Evolutionary conservation across 345 rosid species (phyloP), one percentile per base, ranked within the genome.

Genomic region (Bruguiera sexangula): DNA sequence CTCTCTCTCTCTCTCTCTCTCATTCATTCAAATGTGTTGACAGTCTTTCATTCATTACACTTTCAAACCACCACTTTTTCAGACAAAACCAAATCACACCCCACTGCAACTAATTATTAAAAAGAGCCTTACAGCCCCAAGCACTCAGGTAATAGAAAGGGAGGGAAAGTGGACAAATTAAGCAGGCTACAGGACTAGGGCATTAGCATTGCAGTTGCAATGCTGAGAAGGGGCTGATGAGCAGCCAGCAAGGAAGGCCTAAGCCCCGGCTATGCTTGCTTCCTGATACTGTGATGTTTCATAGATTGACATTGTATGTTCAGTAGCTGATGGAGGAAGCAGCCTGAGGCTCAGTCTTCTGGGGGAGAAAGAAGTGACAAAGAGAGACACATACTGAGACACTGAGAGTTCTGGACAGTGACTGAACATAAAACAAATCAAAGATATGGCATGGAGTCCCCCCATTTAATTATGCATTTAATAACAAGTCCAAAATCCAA

Each of bases 11-110:
- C 57, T 58, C 75, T 30, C 55, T 51, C 32, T 32, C 19, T 19
- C 52, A 29, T 62, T 32, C 63, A 64, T 69, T 79, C 75, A 76
- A 74, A 75, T 71, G 78, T 66, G 26, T 56, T 58, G 85, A 84
- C 84, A 75, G 79, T 75, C 65, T 71, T 71, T 70, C 78, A 77
- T 77, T 86, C 79, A 80, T 80, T 74, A 59, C 78, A 78, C 76
- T 74, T 83, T 82, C 80, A 78, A 82, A 77, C 81, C 86, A 63
- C 75, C 82, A 77, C 84, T 82, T 86, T 84, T 79, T 75, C 86
- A 80, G 85, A 86, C 86, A 82, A 78, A 64, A 86, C 78, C 86
- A 68, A 75, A 80, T 84, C 86, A 72, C 81, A 75, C 80, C 71
- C 53, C 76, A 46, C 83, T 80, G 81, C 76, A 71, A 71, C 86